These are phyloP conservation scores for Metarhizium rileyi DNA, from an alignment of 2,329 filamentous ascomycete genomes.

Conservation along the genomic window DNA sequence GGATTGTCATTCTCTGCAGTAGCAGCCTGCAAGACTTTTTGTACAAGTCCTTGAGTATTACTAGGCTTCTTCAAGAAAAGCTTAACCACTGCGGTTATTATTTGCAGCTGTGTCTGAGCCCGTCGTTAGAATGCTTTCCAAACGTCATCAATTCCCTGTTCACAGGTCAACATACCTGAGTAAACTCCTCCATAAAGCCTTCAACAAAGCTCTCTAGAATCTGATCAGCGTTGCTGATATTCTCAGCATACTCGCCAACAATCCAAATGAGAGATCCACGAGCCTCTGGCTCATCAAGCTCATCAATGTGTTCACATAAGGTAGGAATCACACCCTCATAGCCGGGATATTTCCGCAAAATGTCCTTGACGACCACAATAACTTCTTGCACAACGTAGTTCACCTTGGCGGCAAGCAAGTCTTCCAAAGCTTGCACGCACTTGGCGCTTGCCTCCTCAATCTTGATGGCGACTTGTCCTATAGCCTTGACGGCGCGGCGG, in stretches of 20 bases:
- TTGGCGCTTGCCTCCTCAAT: constrained; percentile 92
- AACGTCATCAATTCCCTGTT: background rate
- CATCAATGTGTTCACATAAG: constrained; percentile 92
- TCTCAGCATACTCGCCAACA: constrained; percentile 96
- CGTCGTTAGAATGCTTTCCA: constrained; percentile 3
- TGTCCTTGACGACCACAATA: constrained; percentile 98
- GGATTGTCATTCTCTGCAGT: constrained; percentile 96
- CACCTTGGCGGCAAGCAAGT: constrained; percentile 93
- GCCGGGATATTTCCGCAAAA: constrained; percentile 92
- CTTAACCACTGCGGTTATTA: constrained; percentile 93
- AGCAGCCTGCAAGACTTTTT: constrained; percentile 86
- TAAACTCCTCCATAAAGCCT: constrained; percentile 91
- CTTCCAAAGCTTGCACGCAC: constrained; percentile 86
- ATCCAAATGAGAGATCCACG: constrained; percentile 95
- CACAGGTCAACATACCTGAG: constrained; percentile 49
- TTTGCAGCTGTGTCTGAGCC: constrained; percentile 84
- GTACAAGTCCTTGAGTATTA: constrained; percentile 80
- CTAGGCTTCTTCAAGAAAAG: constrained; percentile 95
- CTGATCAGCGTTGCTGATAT: constrained; percentile 97
- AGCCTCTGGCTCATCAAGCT: constrained; percentile 88
- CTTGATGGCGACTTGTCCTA: constrained; percentile 97
- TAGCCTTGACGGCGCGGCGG: constrained; percentile 84
- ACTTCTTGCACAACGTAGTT: constrained; percentile 99
- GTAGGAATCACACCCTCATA: constrained; percentile 98
- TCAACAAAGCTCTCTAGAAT: constrained; percentile 89